Base-by-base conservation (phyloP, 306 rosid species). In the Inga leiocalycina region DNA sequence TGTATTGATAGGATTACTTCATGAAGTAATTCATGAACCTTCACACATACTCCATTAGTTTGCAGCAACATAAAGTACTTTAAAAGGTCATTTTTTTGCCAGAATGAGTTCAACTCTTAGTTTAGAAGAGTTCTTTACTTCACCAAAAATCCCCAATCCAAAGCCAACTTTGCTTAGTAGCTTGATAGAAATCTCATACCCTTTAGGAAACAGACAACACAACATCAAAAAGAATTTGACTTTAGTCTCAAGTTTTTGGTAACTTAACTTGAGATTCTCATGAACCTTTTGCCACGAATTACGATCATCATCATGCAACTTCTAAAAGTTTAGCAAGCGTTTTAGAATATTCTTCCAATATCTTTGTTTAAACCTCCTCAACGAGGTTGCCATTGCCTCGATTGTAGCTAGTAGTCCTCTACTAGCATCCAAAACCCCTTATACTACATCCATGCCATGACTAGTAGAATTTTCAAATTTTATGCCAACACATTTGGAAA, bases 201-300 rank as follows among this genome's bases (percentile, higher is more conserved):
- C 17, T 48, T 11, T 6, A 3, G 54, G 19, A 4, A 48, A 48
- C 17, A 48, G 54, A 48, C 17, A 48, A 17, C 54, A 48, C 7
- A 48, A 48, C 7, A 48, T 4, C 0, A 48, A 3, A 4, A 48
- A 5, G 14, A 13, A 5, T 14, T 48, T 48, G 54, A 4, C 54
- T 12, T 14, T 48, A 4, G 3, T 5, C 6, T 14, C 54, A 14
- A 48, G 54, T 12, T 78, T 44, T 16, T 85, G 78, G 32, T 37
- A 85, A 71, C 88, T 81, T 54, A 74, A 43, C 1, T 10, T 43
- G 19, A 85, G 2, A 51, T 81, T 74, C 1, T 19, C 27, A 52
- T 52, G 81, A 41, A 77, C 68, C 49, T 78, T 16, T 15, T 0
- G 0, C 6, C 78, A 34, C 35, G 35, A 35, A 35, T 77, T 74